Percentiles rank a stretch among this genome's conserved stretches.
Conservation (phyloP, 192 early-diverging fungal species). For the Gryganskiella cystojenkinii region DNA sequence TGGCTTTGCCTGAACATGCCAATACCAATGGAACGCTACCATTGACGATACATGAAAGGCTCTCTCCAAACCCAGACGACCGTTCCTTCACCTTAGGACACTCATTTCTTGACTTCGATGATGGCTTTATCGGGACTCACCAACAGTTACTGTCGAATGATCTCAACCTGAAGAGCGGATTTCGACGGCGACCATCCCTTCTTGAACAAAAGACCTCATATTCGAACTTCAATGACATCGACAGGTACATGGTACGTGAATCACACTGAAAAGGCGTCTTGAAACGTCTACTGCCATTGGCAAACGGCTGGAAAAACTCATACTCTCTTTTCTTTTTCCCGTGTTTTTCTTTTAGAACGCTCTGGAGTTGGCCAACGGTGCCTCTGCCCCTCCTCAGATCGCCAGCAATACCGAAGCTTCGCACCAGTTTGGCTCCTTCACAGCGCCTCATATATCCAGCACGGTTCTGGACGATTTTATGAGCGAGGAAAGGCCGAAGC, state of each 20-base stretch:
- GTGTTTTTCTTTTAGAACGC: slow-evolving; percentile 10
- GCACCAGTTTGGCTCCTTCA: not conserved
- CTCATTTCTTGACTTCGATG: slow-evolving; percentile 30
- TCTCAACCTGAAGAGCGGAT: not conserved
- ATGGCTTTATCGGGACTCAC: slow-evolving; percentile 19
- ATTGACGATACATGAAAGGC: not conserved
- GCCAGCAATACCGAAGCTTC: slow-evolving; percentile 10
- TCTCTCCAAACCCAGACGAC: not conserved
- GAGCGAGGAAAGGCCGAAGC: slow-evolving; percentile 24
- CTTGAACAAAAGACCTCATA: slow-evolving; percentile 12
- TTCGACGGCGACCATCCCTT: slow-evolving; percentile 7
- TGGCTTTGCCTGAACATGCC: not conserved
- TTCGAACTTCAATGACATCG: slow-evolving; percentile 29
- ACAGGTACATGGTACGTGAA: slow-evolving; percentile 37
- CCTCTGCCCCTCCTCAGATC: slow-evolving; percentile 4
- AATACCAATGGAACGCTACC: not conserved
- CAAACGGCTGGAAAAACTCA: not conserved
- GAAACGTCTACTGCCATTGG: no score
- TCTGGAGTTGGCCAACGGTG: slow-evolving; percentile 10
- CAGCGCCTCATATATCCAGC: slow-evolving; percentile 17
- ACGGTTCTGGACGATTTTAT: slow-evolving; percentile 35
- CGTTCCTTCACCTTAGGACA: slow-evolving; percentile 4
- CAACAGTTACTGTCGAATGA: slow-evolving; percentile 17
- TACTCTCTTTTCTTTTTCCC: no score
- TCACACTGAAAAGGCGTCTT: no score